Base-by-base conservation (phyloP, 169 alveolate genomes). In the Amoebophrya sp. region DNA sequence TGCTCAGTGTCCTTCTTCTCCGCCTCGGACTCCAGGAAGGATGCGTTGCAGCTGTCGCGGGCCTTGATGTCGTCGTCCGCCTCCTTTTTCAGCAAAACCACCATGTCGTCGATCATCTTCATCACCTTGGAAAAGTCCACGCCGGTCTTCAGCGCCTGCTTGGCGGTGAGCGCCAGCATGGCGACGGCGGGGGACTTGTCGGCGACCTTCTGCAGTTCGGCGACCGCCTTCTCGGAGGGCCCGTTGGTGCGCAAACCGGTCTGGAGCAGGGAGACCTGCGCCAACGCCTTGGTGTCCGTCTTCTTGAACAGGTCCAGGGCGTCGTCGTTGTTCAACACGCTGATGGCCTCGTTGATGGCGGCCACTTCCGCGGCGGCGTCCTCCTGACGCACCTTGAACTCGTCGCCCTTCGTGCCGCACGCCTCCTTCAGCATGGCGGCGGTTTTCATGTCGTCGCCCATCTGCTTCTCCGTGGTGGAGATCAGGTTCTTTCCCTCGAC, bases 31-130 rank as follows among this genome's bases (percentile, higher is more conserved):
- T 14, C 41, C 40, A 1, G 39, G 40, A 35, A 90, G 83, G 39
- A 32, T 32, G 10, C 32, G 47, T 23, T 10, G 92, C 92, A 47
- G 33, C 10, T 2, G 39, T 89, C 33, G 40, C 54, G 38, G 29
- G 90, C 89, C 54, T 40, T 66, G 90, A 88, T 39, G 77, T 92
- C 93, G 39, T 92, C 93, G 40, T 32, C 92, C 35, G 77, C 35
- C 89, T 92, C 93, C 35, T 89, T 77, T 55, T 92, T 90, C 91
- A 92, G 89, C 83, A 89, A 32, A 0, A 32, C 55, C 23, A 92
- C 90, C 93, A 92, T 66, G 77, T 89, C 93, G 39, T 92, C 93
- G 23, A 92, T 92, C 93, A 83, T 92, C 77, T 39, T 77, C 55
- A 92, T n/a, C 40, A 92, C 66, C 89, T 92, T 92, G 53, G 77